Percentiles rank a stretch among this genome's conserved stretches.
phyloP scores from a whole-genome alignment of 2,329 filamentous ascomycete species.

The Dryadomyces quercivorus region DNA sequence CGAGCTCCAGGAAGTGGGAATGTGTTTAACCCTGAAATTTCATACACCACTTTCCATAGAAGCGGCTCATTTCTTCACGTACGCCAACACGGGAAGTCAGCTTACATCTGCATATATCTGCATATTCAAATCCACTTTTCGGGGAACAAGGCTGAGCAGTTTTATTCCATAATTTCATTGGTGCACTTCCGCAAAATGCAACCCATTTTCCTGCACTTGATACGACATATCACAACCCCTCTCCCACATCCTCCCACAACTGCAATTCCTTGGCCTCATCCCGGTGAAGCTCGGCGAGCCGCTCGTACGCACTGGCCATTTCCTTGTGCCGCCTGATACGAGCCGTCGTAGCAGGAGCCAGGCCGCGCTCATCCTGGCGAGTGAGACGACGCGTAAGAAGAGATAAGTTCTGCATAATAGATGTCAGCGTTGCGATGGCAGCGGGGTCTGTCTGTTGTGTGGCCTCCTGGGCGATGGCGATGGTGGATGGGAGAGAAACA shows the following conservation, averaged over 20 bases:
- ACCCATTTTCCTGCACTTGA: background rate
- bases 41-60: background rate
- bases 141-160: background rate
- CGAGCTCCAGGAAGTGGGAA: background rate
- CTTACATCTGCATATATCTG: background rate
- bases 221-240: background rate
- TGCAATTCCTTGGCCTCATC: background rate
- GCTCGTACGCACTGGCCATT: background rate
- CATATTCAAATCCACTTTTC: background rate
- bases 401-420: background rate
- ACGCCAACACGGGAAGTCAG: background rate
- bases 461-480: background rate
- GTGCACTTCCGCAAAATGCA: background rate
- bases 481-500: background rate
- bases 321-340: background rate
- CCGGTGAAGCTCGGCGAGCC: background rate
- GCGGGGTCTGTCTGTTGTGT: background rate
- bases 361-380: background rate
- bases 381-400: background rate
- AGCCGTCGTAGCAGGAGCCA: background rate
- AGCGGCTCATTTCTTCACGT: too few species aligned
- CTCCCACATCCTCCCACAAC: background rate
- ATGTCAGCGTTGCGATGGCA: background rate
- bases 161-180: background rate
- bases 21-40: background rate